Conservation (phyloP, 148 eudicot genomes). For the Vaccinium darrowii region DNA sequence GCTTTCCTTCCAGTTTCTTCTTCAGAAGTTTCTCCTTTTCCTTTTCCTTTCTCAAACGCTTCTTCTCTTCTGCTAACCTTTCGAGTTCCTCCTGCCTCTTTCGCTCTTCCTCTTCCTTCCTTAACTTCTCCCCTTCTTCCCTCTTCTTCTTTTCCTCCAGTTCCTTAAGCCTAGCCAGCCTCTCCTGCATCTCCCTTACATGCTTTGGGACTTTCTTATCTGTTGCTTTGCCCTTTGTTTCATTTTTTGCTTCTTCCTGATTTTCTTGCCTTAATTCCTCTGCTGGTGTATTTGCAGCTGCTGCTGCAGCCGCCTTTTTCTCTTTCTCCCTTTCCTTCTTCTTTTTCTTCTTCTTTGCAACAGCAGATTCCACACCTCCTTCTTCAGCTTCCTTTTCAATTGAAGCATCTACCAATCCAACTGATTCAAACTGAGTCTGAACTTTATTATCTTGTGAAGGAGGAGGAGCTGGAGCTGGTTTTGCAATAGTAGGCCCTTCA, state of each 20-base stretch:
- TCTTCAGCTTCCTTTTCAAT: slow-evolving; percentile 58
- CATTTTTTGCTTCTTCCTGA: slow-evolving; percentile 53
- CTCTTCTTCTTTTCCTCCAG: slow-evolving; percentile 67
- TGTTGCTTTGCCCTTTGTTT: slow-evolving; percentile 45
- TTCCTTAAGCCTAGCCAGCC: slow-evolving; percentile 69
- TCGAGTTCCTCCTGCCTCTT: slow-evolving; percentile 64
- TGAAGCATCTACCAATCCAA: slow-evolving; percentile 30
- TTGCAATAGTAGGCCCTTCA: slow-evolving; percentile 45
- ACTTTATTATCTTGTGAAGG: slow-evolving; percentile 40
- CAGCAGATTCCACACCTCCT: slow-evolving; percentile 52
- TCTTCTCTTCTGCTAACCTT: slow-evolving; percentile 75
- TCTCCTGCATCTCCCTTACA: slow-evolving; percentile 91
- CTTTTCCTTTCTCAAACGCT: slow-evolving; percentile 67
- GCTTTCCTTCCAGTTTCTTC: slow-evolving; percentile 74
- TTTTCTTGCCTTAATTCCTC: slow-evolving; percentile 37
- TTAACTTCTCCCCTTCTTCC: slow-evolving; percentile 81
- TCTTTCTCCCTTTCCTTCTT: slow-evolving; percentile 66
- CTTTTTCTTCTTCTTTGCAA: slow-evolving; percentile 77
- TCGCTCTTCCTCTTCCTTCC: slow-evolving; percentile 91
- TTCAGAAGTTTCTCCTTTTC: slow-evolving; percentile 76
- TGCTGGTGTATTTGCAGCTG: slow-evolving; percentile 38
- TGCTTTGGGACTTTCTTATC: slow-evolving; percentile 84
- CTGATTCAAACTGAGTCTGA: slow-evolving; percentile 44
- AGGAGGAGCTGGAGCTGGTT: slow-evolving; percentile 34
- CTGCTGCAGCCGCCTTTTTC: slow-evolving; percentile 54